Percentiles rank a stretch among this genome's conserved stretches.
Conservation (phyloP, 768 basidiomycete species). For the Kwoniella botswanensis region DNA sequence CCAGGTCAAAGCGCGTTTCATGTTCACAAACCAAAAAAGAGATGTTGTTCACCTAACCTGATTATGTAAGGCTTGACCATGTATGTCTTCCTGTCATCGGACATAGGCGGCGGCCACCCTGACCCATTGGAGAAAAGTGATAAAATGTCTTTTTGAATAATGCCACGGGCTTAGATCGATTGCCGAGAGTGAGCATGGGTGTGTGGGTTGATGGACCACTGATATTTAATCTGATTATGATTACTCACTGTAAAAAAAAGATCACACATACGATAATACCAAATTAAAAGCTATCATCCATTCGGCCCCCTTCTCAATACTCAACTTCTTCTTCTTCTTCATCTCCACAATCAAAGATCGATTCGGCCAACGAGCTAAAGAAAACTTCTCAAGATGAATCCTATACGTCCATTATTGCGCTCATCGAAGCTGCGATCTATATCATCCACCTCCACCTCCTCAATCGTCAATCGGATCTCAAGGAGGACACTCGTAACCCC, state of each 20-base stretch:
- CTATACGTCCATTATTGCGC: constrained; percentile 27
- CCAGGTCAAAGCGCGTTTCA: constrained; percentile 20
- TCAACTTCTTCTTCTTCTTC: background rate
- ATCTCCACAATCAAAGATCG: background rate
- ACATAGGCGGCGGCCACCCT: background rate
- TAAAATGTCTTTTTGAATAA: constrained; percentile 1
- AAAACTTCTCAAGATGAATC: constrained; percentile 29
- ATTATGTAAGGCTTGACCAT: background rate
- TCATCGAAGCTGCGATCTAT: constrained; percentile 16
- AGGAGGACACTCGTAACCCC: constrained; percentile 33
- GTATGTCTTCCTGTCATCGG: background rate
- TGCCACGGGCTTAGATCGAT: background rate
- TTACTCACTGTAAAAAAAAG: background rate
- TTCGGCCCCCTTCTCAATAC: background rate
- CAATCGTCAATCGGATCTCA: constrained; percentile 15
- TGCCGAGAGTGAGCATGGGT: constrained; percentile 7
- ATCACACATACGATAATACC: background rate
- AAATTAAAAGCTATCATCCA: background rate
- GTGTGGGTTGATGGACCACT: background rate
- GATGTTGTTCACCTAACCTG: background rate
- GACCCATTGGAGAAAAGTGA: background rate
- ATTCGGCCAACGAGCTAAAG: background rate
- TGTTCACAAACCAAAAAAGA: background rate
- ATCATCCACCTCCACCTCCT: constrained; percentile 22
- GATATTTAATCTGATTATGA: too few relatives aligned